Conservation (phyloP, 495 filamentous ascomycete genomes). For the Darksidea phi region DNA sequence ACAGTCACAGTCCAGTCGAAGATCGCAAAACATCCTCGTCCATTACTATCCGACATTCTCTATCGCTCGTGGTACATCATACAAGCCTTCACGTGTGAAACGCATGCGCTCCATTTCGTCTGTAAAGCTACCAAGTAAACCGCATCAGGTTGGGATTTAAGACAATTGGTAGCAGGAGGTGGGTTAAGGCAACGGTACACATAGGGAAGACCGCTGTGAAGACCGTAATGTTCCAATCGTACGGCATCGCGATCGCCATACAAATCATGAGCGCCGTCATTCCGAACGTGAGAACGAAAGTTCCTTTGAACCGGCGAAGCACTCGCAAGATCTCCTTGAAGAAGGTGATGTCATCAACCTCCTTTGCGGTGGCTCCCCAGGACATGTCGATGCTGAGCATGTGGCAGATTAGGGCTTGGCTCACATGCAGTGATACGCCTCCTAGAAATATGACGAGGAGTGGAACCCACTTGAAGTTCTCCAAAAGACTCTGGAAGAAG, state of each 20-base stretch:
- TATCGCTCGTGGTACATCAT: no score
- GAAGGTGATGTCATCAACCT: conserved; percentile 60
- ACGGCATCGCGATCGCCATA: conserved; percentile 48
- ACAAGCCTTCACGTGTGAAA: no score
- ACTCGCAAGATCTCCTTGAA: conserved; percentile 60
- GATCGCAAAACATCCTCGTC: no score
- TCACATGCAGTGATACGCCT: conserved; percentile 49
- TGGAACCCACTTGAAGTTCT: conserved; percentile 51
- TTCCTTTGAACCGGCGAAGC: conserved; percentile 58
- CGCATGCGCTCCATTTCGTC: no score
- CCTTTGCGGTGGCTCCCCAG: conserved; percentile 57
- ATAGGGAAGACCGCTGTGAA: conserved; percentile 40
- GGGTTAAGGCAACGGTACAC: no score
- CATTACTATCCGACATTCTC: no score
- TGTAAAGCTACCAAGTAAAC: no score
- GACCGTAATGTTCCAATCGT: conserved; percentile 55
- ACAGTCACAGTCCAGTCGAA: no score
- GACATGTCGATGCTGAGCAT: conserved; percentile 51
- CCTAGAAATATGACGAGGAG: conserved; percentile 52
- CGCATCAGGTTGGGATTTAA: no score
- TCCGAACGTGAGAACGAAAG: conserved; percentile 55
- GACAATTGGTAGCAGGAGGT: no score
- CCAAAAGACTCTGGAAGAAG: conserved; percentile 39
- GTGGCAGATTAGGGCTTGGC: conserved; percentile 50
- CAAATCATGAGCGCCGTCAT: conserved; percentile 49